These are phyloP conservation scores for Mycena olivaceomarginata DNA, from an alignment of 768 basidiomycete genomes.

Conservation along the genomic window DNA sequence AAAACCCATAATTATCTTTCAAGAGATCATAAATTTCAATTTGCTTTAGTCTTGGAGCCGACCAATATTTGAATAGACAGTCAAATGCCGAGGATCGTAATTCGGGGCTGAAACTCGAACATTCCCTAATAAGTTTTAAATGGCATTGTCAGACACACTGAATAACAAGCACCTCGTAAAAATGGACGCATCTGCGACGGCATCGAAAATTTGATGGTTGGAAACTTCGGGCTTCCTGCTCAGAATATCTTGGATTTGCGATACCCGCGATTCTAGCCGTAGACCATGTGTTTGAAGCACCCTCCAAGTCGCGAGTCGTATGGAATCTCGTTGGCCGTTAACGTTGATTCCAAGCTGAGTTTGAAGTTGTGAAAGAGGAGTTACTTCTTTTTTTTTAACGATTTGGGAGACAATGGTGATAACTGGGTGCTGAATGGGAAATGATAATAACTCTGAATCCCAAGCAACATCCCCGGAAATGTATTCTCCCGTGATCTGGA, in stretches of 20 bases:
- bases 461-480: constrained; percentile 1
- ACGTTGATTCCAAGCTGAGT: background rate
- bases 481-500: constrained; percentile 9
- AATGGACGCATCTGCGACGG: constrained; percentile 20
- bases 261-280: background rate
- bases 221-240: background rate
- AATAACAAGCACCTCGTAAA: constrained; percentile 3
- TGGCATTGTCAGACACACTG: background rate
- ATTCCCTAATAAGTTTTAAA: background rate
- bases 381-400: background rate
- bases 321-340: background rate
- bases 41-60: background rate
- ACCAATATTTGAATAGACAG: background rate
- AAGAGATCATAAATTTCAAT: background rate
- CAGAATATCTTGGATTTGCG: constrained; percentile 8
- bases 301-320: background rate
- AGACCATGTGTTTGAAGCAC: background rate
- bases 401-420: background rate
- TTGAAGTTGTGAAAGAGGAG: constrained; percentile 7
- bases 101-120: background rate
- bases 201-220: background rate
- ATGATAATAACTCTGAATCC: background rate
- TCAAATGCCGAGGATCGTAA: constrained; percentile 5
- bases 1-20: background rate
- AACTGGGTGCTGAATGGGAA: background rate